phyloP scores from a whole-genome alignment of 2,329 filamentous ascomycete genomes.

The Geoglossum cookeanum region DNA sequence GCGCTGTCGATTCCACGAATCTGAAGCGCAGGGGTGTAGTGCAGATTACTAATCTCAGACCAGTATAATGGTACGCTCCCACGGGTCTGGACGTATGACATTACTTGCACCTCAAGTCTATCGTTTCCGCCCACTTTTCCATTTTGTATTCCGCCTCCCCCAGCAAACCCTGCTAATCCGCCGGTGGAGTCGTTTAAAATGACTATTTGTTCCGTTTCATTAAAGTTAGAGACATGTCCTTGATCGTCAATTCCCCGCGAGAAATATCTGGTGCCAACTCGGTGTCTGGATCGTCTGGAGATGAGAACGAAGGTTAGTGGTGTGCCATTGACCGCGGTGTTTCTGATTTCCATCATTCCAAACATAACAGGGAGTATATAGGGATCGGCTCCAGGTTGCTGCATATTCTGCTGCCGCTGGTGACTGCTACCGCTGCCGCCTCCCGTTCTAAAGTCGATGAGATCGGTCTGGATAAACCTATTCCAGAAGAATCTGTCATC shows the following conservation, averaged over 20 bases:
- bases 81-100: slow-evolving; percentile 90
- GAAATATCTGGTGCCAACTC: slow-evolving; percentile 85
- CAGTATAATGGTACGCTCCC: slow-evolving; percentile 93
- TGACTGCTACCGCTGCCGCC: slow-evolving; percentile 26
- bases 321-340: slow-evolving; percentile 68
- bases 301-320: slow-evolving; percentile 74
- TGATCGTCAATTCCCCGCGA: slow-evolving; percentile 84
- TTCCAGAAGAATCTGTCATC: slow-evolving; percentile 99
- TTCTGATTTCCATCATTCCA: slow-evolving; percentile 82
- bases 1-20: slow-evolving; percentile 71
- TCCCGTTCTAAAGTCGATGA: slow-evolving; percentile 70
- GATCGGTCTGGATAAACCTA: slow-evolving; percentile 70
- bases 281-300: slow-evolving; percentile 70
- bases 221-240: slow-evolving; percentile 95
- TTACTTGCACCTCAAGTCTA: slow-evolving; percentile 63
- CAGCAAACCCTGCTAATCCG: slow-evolving; percentile 62
- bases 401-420: slow-evolving; percentile 40
- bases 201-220: slow-evolving; percentile 88
- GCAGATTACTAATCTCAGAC: slow-evolving; percentile 85
- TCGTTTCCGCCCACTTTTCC: slow-evolving; percentile 40
- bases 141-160: slow-evolving; percentile 56
- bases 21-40: slow-evolving; percentile 80
- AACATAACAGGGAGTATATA: slow-evolving; percentile 93
- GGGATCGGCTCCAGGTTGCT: slow-evolving; percentile 64
- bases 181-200: slow-evolving; percentile 68